Evolutionary conservation across 164 flowering plant species (phyloP), one percentile per base, ranked within the genome.

Genomic region (Echeveria elegans): DNA sequence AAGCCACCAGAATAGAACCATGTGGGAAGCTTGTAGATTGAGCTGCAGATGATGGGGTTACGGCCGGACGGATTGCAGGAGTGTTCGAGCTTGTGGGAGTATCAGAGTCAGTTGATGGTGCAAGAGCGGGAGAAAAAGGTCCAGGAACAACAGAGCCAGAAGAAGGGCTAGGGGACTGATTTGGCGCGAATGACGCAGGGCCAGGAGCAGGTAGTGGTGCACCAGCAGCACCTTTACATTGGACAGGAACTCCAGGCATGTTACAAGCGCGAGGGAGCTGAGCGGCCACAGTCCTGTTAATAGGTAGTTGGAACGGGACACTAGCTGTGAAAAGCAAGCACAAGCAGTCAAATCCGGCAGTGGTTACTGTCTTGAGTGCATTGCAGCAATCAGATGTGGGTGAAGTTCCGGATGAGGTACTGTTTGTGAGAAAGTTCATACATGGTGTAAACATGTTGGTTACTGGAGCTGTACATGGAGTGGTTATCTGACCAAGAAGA

Each of bases 201-300:
- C 64, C 64, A 18, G 64, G 64, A 15, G 64, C 64, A 2, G 64
- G 64, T 5, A 61, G 64, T 31, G 64, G 64, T 15, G 64, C 36
- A 61, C 64, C 36, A 61, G 64, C 36, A 36, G 64, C 64, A 88
- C 98, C 81, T 79, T 83, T 82, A 86, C 97, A 93, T 38, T 84
- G 82, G 63, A 93, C 56, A 23, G 94, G 89, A 29, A 88, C 86
- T 6, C 87, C 77, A 16, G 83, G 68, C 82, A 78, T 82, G 75
- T 82, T 88, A 71, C 98, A 93, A 26, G 96, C 86, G 3, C 80
- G 80, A 16, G 96, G 96, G 50, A 89, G 92, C 6, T 89, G 80
- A 47, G 83, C 67, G n/a, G 90, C 89, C 0, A 82, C 48, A 0
- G 85, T 79, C 2, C 87, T 80, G 66, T 86, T 89, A 56, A 87